Evolutionary conservation across 768 basidiomycete species (phyloP), one percentile per base, ranked within the genome.

Genomic region (Dentipellis sp.): DNA sequence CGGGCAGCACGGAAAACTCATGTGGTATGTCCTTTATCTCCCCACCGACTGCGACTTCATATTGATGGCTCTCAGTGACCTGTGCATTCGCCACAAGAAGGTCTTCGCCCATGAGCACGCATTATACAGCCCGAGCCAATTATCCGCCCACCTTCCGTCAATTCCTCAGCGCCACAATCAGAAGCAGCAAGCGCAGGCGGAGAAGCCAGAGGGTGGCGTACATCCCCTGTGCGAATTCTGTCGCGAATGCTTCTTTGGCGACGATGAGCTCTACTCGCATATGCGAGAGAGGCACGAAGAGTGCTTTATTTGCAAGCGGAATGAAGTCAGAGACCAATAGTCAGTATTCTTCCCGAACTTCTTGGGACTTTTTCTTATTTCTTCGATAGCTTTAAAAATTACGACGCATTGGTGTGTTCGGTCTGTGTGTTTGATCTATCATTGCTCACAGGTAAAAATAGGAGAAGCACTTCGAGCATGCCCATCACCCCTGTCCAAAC

Each of bases 41-140:
- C 29, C 35, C 38, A 35, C n/a, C 17, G 10, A 12, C 14, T 2
- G 34, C 47, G 35, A 1, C 5, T 37, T 38, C 23, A 52, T 47
- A 35, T 29, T 29, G 29, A 29, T 29, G 29, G 29, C 29, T 35
- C 52, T 6, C 56, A 94, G 91, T 63, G 91, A 92, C 62, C 67
- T 99, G 1, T 99, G 97, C 67, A 83, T 93, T 55, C 78, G 84
- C 52, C 78, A 78, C 68, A 94, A 97, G 73, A 97, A 97, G 63
- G 88, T 98, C 39, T 99, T 99, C 68, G 77, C 91, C 1, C 94
- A 99, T 69, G 95, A 99, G 68, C 95, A 97, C 65, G 80, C 84
- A 1, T 68, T 97, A 23, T 99, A 95, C 66, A 75, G 83, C 1
- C 76, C 79, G 6, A 71, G 78, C 67, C 58, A 84, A 65, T 72